These are phyloP conservation scores for Amanita rimosa DNA, from an alignment of 768 basidiomycete genomes.

Conservation along the genomic window DNA sequence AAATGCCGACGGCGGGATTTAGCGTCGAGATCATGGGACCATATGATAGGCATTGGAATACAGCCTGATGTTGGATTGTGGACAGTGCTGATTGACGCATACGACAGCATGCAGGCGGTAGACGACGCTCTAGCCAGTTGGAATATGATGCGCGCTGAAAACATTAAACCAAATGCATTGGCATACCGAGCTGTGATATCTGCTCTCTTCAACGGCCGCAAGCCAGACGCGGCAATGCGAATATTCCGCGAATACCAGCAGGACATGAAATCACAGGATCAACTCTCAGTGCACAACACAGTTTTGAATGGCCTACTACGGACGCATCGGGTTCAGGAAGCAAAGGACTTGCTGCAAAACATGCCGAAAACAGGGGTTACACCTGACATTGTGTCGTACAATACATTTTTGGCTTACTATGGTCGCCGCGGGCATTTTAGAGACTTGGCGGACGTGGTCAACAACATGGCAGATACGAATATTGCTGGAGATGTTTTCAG, in stretches of 20 bases:
- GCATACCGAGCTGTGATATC: conserved; percentile 63
- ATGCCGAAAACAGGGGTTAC: conserved; percentile 42
- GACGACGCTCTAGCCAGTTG: conserved; percentile 49
- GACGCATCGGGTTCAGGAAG: conserved; percentile 26
- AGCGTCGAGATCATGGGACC: conserved; percentile 58
- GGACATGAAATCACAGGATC: conserved; percentile 10
- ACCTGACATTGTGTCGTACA: conserved; percentile 70
- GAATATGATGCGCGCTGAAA: conserved; percentile 47
- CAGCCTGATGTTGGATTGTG: conserved; percentile 48
- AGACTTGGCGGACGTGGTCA: conserved; percentile 44
- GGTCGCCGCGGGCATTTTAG: conserved; percentile 52
- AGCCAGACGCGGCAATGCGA: conserved; percentile 37
- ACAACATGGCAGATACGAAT: conserved; percentile 38
- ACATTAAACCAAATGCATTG: conserved; percentile 46
- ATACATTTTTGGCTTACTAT: conserved; percentile 67
- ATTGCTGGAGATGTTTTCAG: conserved; percentile 73
- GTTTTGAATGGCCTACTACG: conserved; percentile 57
- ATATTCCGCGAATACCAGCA: conserved; percentile 41
- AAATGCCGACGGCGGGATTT: conserved; percentile 41
- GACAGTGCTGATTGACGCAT: conserved; percentile 62
- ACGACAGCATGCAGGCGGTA: conserved; percentile 36
- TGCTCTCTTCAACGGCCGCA: conserved; percentile 41
- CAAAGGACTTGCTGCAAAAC: conserved; percentile 26
- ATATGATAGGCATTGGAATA: conserved; percentile 39
- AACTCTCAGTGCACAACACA: conserved; percentile 57